Evolutionary conservation across 768 basidiomycete genomes (phyloP).

Genomic region (Mycena kentingensis): DNA sequence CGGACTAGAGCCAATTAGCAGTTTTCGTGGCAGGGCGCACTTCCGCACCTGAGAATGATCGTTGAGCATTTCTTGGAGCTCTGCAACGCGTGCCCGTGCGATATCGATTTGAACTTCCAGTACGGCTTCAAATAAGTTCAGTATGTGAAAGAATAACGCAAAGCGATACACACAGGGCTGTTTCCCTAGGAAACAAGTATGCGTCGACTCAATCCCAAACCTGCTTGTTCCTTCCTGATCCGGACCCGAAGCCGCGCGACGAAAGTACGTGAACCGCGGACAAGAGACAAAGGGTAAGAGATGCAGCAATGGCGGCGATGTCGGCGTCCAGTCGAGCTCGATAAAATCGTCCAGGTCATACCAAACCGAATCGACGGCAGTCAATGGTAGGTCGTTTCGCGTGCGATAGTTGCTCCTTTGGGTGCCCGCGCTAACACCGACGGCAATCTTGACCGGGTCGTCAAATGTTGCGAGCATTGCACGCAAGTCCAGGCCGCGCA

Average conservation of each 20-base stretch:
- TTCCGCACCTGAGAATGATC: constrained; percentile 6
- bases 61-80: constrained; percentile 40
- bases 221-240: constrained; percentile 58
- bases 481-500: constrained; percentile 76
- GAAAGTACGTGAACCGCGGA: constrained; percentile 84
- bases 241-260: constrained; percentile 47
- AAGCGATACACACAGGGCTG: constrained; percentile 56
- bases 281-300: constrained; percentile 74
- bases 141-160: background rate
- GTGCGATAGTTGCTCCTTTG: constrained; percentile 52
- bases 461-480: constrained; percentile 76
- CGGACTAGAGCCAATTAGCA: background rate
- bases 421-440: constrained; percentile 49
- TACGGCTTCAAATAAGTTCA: constrained; percentile 47
- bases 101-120: constrained; percentile 65
- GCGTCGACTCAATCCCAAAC: constrained; percentile 85
- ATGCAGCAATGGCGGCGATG: constrained; percentile 59
- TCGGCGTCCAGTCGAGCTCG: constrained; percentile 69
- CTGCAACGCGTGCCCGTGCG: constrained; percentile 53
- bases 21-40: background rate
- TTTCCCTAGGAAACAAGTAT: constrained; percentile 76
- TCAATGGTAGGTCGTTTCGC: constrained; percentile 45
- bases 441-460: constrained; percentile 66
- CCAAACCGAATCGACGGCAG: constrained; percentile 61
- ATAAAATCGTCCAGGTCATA: constrained; percentile 80